A percentile compares a stretch with the other conserved stretches of the same genome.
Conservation (phyloP, 2,329 filamentous ascomycete genomes). For the Penicillium sp. region DNA sequence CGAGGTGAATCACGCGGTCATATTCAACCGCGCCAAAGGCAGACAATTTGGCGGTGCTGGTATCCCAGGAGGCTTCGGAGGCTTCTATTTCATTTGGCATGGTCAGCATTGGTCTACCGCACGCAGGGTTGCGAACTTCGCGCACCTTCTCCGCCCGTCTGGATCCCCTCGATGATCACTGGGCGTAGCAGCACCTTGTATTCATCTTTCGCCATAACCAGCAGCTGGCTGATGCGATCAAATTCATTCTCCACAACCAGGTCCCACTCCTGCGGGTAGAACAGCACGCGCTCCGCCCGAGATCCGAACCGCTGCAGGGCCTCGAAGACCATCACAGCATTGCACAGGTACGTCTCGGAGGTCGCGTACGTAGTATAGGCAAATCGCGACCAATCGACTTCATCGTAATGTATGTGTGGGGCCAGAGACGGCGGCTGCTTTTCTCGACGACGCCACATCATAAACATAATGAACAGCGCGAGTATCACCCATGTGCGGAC, state of each 20-base stretch:
- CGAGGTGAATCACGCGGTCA: conserved; percentile 53
- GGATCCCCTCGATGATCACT: conserved; percentile 38
- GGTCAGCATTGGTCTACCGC: neutral
- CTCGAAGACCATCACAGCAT: conserved; percentile 43
- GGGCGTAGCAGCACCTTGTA: conserved; percentile 51
- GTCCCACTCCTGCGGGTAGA: conserved; percentile 43
- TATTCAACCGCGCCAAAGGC: conserved; percentile 66
- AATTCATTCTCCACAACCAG: conserved; percentile 26
- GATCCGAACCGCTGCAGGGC: conserved; percentile 38
- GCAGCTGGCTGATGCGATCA: conserved; percentile 43
- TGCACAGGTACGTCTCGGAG: conserved; percentile 41
- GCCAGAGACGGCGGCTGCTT: conserved; percentile 16
- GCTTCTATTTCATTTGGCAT: conserved; percentile 10
- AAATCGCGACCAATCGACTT: conserved; percentile 41
- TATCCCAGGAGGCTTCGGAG: conserved; percentile 54
- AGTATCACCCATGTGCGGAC: conserved; percentile 30
- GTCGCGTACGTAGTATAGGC: conserved; percentile 45
- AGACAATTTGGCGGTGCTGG: conserved; percentile 63
- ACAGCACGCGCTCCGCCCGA: conserved; percentile 38
- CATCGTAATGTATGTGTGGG: conserved; percentile 29
- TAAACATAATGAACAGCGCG: conserved; percentile 22
- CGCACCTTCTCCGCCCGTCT: conserved; percentile 20
- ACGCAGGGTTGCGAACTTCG: conserved; percentile 7
- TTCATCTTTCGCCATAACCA: conserved; percentile 46
- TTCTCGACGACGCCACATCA: conserved; percentile 25